phyloP scores from a whole-genome alignment of 2,329 filamentous ascomycete genomes.

The Rutstroemia sp. region DNA sequence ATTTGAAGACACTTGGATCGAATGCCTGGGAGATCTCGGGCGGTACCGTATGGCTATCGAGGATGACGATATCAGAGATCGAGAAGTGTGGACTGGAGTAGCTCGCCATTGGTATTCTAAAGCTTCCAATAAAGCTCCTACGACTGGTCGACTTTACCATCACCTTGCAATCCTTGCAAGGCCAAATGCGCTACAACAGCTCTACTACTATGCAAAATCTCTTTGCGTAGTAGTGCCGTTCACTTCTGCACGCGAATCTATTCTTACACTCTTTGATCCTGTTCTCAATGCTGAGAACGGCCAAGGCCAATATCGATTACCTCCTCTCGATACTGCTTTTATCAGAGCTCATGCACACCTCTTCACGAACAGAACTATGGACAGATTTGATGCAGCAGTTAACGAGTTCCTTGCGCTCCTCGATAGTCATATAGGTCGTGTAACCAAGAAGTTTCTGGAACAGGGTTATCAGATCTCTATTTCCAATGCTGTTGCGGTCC shows the following conservation, averaged over 20 bases:
- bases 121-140: constrained; percentile 63
- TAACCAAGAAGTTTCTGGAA: constrained; percentile 37
- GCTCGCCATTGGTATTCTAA: constrained; percentile 69
- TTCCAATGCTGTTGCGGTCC: constrained; percentile 31
- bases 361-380: constrained; percentile 44
- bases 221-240: constrained; percentile 55
- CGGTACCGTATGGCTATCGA: constrained; percentile 88
- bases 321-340: constrained; percentile 49
- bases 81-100: constrained; percentile 73
- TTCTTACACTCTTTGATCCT: constrained; percentile 62
- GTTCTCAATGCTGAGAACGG: constrained; percentile 36
- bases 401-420: constrained; percentile 46
- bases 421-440: constrained; percentile 49
- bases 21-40: constrained; percentile 80
- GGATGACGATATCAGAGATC: constrained; percentile 65
- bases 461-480: constrained; percentile 51
- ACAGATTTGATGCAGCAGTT: constrained; percentile 39
- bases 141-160: constrained; percentile 75
- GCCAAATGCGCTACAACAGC: constrained; percentile 61
- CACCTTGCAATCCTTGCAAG: constrained; percentile 75
- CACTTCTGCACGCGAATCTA: constrained; percentile 57
- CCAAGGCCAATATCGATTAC: constrained; percentile 32
- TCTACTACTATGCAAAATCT: constrained; percentile 66
- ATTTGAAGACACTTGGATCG: constrained; percentile 80
- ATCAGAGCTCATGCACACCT: constrained; percentile 58